These are phyloP conservation scores for Candida caryicola DNA, from an alignment of 805 yeast genomes.

Conservation along the genomic window DNA sequence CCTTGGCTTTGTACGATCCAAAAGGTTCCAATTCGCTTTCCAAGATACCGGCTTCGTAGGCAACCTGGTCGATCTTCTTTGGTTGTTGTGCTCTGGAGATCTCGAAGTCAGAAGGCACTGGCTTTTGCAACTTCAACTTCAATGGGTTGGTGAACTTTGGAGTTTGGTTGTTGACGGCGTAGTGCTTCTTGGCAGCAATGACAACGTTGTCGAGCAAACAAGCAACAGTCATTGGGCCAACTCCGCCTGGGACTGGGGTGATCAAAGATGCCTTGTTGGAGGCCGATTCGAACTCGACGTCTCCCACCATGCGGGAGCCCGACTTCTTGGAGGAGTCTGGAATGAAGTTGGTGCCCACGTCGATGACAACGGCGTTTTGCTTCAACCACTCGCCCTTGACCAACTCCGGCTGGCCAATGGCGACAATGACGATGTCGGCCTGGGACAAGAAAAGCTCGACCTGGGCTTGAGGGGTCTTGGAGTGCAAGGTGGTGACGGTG, in stretches of 20 bases:
- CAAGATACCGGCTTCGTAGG: slow-evolving; percentile 77
- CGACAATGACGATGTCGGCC: slow-evolving; percentile 90
- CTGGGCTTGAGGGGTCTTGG: slow-evolving; percentile 54
- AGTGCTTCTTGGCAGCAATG: slow-evolving; percentile 59
- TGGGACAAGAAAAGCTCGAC: slow-evolving; percentile 45
- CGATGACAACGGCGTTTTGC: slow-evolving; percentile 79
- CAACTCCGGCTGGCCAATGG: slow-evolving; percentile 82
- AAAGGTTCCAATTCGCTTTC: slow-evolving; percentile 79
- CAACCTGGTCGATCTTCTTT: slow-evolving; percentile 71
- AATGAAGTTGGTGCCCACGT: slow-evolving; percentile 91
- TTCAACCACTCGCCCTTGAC: slow-evolving; percentile 89
- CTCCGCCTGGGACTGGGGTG: slow-evolving; percentile 99
- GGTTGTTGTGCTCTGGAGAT: slow-evolving; percentile 89
- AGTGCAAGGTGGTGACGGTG: slow-evolving; percentile 74
- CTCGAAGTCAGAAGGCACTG: slow-evolving; percentile 90
- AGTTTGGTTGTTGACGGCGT: slow-evolving; percentile 37
- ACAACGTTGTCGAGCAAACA: slow-evolving; percentile 72
- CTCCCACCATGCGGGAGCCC: slow-evolving; percentile 89
- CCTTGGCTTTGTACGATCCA: slow-evolving; percentile 89
- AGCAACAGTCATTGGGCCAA: slow-evolving; percentile 99
- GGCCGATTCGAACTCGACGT: slow-evolving; percentile 79
- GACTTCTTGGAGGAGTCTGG: slow-evolving; percentile 71
- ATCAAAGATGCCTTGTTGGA: slow-evolving; percentile 60
- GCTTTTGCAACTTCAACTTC: slow-evolving; percentile 47
- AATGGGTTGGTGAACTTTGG: slow-evolving; percentile 52